phyloP scores from a whole-genome alignment of 371 early-diverging fungal genomes.

The Mucor lusitanicus region DNA sequence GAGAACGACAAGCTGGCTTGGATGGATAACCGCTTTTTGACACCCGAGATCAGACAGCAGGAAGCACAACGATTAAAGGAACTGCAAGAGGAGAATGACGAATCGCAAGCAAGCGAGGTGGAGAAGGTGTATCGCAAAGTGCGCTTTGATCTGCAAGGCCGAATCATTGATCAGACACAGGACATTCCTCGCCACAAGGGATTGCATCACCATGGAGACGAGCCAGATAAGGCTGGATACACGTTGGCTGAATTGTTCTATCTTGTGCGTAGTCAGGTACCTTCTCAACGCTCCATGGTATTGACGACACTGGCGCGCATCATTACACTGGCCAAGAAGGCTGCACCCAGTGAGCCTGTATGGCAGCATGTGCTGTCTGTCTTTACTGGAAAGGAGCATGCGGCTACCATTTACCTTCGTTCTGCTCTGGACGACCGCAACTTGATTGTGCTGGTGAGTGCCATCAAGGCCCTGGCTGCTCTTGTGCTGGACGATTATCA shows the following conservation, averaged over 20 bases:
- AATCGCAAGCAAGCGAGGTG: conserved; percentile 9
- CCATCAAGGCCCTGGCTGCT: conserved; percentile 52
- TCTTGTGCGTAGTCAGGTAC: conserved; percentile 79
- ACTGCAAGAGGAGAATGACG: conserved; percentile 5
- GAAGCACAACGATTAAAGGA: conserved; percentile 1
- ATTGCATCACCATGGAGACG: conserved; percentile 89
- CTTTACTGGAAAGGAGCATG: conserved; percentile 41
- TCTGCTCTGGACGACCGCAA: conserved; percentile 70
- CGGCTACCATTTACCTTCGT: conserved; percentile 54
- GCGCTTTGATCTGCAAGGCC: conserved; percentile 83
- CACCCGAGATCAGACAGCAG: conserved; percentile 4
- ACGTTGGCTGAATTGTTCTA: conserved; percentile 82
- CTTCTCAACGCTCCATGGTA: conserved; percentile 80
- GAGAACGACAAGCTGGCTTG: conserved; percentile 75
- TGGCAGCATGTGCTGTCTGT: conserved; percentile 39
- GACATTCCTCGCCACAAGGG: conserved; percentile 68
- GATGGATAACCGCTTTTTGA: conserved; percentile 54
- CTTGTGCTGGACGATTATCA: conserved; percentile 34
- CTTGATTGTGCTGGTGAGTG: conserved; percentile 57
- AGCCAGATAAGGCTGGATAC: conserved; percentile 85
- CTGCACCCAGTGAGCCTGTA: conserved; percentile 9
- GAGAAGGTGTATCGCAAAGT: conserved; percentile 37
- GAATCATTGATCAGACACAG: conserved; percentile 51
- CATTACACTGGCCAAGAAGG: conserved; percentile 50
- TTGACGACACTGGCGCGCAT: conserved; percentile 67